Conservation (phyloP, 2,329 filamentous ascomycete genomes). For the Hypoxylon sp. region DNA sequence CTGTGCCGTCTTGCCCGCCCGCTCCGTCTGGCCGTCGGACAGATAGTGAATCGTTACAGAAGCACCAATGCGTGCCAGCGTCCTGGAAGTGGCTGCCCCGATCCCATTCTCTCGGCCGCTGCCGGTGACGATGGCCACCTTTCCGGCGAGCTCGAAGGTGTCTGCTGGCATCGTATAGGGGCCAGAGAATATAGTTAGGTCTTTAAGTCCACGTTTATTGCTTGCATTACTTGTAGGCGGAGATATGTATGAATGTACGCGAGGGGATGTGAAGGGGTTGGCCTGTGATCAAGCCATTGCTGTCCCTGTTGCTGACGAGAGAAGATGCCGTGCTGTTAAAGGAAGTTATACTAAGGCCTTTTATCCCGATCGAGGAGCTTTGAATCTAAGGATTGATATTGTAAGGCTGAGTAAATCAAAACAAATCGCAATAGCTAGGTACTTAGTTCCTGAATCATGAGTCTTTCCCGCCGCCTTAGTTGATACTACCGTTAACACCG, state of each 20-base stretch:
- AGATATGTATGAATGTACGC: neutral
- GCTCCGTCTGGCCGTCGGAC: constrained; percentile 50
- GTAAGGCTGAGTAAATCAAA: neutral
- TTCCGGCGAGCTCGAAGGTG: constrained; percentile 55
- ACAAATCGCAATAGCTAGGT: neutral
- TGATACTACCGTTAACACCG: neutral
- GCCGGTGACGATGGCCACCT: constrained; percentile 60
- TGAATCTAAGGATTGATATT: neutral
- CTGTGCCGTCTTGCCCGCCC: constrained; percentile 52
- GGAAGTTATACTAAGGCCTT: neutral
- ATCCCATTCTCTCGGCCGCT: constrained; percentile 60
- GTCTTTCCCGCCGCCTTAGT: neutral
- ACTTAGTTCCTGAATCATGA: neutral
- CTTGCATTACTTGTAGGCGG: neutral
- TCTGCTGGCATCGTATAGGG: constrained; percentile 50
- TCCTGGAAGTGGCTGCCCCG: constrained; percentile 57
- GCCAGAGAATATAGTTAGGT: neutral
- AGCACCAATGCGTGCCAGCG: constrained; percentile 58
- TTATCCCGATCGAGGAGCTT: neutral
- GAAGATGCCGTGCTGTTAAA: neutral
- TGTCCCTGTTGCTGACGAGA: neutral
- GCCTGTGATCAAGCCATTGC: neutral
- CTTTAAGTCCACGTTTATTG: neutral
- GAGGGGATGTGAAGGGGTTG: neutral
- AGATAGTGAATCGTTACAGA: constrained; percentile 57